phyloP scores from a whole-genome alignment of 2,329 filamentous ascomycete genomes.

The Ophiostoma sp. region DNA sequence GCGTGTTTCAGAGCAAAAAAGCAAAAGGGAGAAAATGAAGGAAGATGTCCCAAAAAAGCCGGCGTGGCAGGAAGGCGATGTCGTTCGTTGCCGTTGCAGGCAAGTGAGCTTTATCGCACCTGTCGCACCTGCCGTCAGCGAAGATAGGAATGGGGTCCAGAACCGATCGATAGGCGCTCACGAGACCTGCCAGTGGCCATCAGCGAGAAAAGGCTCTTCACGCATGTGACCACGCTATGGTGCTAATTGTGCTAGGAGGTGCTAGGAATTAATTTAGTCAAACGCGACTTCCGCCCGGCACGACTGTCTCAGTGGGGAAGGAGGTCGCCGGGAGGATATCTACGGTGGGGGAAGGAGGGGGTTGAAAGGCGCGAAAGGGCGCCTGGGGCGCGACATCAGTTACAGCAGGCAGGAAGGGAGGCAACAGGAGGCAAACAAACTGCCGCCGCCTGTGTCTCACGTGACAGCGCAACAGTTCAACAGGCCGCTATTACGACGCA shows the following conservation, averaged over 20 bases:
- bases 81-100: constrained; percentile 10
- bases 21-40: neutral
- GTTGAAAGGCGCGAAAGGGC: neutral
- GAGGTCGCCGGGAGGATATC: constrained; percentile 8
- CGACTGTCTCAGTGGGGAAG: constrained; percentile 24
- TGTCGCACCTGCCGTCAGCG: constrained; percentile 18
- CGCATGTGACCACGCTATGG: constrained; percentile 31
- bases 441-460: neutral
- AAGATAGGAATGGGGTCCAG: constrained; percentile 6
- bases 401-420: neutral
- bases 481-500: neutral
- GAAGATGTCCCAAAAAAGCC: neutral
- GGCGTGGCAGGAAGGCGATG: constrained; percentile 9
- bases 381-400: neutral
- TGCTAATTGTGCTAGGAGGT: constrained; percentile 13
- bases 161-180: constrained; percentile 29
- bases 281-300: constrained; percentile 22
- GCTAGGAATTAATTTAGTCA: constrained; percentile 20
- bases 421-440: neutral
- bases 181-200: constrained; percentile 28
- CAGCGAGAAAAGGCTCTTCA: constrained; percentile 29
- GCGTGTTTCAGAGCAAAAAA: neutral
- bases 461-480: neutral
- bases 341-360: constrained; percentile 20
- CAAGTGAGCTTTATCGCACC: constrained; percentile 20